phyloP scores from a whole-genome alignment of 805 yeast genomes.

The Hagleromyces aurorensis region DNA sequence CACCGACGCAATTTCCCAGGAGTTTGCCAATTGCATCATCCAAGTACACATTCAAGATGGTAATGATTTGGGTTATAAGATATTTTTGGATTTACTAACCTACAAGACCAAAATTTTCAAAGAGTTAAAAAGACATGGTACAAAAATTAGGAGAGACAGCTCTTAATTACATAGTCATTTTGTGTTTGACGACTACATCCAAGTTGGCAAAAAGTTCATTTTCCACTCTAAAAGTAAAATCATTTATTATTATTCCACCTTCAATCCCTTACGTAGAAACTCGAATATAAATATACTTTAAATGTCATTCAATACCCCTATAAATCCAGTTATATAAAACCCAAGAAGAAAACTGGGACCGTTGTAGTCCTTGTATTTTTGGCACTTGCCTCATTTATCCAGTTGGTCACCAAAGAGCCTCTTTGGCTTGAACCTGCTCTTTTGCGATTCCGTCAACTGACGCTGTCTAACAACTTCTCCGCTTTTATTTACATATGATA shows the following conservation, averaged over 20 bases:
- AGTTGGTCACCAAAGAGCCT: slow-evolving; percentile 20
- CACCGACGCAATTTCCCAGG: slow-evolving; percentile 46
- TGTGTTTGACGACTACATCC: too few species aligned
- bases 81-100: slow-evolving; percentile 54
- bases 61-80: slow-evolving; percentile 50
- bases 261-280: too few species aligned
- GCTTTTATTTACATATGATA: slow-evolving; percentile 28
- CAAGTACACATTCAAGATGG: slow-evolving; percentile 41
- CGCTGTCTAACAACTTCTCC: slow-evolving; percentile 27
- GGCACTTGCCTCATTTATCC: slow-evolving; percentile 1
- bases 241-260: too few species aligned
- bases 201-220: too few species aligned
- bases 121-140: slow-evolving; percentile 40
- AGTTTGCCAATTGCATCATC: slow-evolving; percentile 52
- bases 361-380: too few species aligned
- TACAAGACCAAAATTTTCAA: slow-evolving; percentile 57
- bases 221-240: too few species aligned
- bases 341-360: too few species aligned
- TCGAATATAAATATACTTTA: too few species aligned
- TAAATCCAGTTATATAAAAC: too few species aligned
- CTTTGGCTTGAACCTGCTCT: slow-evolving; percentile 22
- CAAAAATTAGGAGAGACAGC: slow-evolving; percentile 8
- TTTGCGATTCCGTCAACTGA: slow-evolving; percentile 17
- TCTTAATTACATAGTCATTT: slow-evolving; percentile 1
- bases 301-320: too few species aligned